Conservation (phyloP, 192 early-diverging fungal species). For the Dimargaris verticillata region DNA sequence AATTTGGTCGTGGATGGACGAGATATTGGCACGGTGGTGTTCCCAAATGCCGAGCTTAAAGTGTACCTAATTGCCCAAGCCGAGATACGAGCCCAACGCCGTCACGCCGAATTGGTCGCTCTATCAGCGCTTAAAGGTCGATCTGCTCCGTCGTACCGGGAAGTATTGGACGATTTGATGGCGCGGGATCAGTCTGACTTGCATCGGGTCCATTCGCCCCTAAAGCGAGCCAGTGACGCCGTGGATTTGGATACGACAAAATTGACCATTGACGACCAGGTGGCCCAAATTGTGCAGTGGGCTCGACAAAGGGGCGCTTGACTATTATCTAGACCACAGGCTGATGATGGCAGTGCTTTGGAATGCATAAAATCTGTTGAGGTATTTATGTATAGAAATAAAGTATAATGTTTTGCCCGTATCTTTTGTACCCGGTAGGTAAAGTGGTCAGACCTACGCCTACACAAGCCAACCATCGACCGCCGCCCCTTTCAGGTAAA, state of each 20-base stretch:
- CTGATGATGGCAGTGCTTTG: too few relatives aligned
- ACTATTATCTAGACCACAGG: too few relatives aligned
- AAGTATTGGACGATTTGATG: conserved; percentile 43
- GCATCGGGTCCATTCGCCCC: conserved; percentile 42
- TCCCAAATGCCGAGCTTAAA: conserved; percentile 62
- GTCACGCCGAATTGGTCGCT: conserved; percentile 37
- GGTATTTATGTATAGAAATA: too few relatives aligned
- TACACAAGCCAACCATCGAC: too few relatives aligned
- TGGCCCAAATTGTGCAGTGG: conserved; percentile 37
- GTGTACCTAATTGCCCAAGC: conserved; percentile 53
- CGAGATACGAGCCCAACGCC: conserved; percentile 44
- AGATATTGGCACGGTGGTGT: conserved; percentile 59
- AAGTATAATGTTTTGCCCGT: too few relatives aligned
- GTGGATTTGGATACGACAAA: conserved; percentile 56
- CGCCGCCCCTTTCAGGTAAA: too few relatives aligned
- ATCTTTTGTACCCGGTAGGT: too few relatives aligned
- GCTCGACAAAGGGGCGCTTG: too few relatives aligned
- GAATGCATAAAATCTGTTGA: too few relatives aligned
- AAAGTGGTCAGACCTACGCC: too few relatives aligned
- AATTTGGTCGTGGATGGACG: conserved; percentile 78
- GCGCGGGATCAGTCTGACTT: conserved; percentile 49
- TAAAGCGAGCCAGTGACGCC: conserved; percentile 53
- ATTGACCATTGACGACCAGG: conserved; percentile 49
- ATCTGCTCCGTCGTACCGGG: conserved; percentile 11
- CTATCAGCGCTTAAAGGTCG: conserved; percentile 14